Evolutionary conservation across 2,329 filamentous ascomycete genomes (phyloP), one percentile per base, ranked within the genome.

Genomic region (Xylariaceae sp.): DNA sequence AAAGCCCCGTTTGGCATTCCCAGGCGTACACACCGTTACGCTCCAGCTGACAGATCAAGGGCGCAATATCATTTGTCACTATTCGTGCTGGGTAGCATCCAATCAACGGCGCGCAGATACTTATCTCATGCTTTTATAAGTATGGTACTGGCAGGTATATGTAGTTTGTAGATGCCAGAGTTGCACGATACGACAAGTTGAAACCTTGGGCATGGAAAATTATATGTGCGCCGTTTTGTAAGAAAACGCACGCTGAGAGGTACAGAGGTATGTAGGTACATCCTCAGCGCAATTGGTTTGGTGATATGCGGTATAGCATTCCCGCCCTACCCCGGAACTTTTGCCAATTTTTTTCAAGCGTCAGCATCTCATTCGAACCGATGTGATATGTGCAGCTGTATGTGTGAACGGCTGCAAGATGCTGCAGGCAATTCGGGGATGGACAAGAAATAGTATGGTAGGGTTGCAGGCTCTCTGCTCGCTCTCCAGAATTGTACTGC

Each of bases 321-420:
- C 36, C 33, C 38, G 36, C 38, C 29, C 35, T 33, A 34, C 29
- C 4, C 30, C 35, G 43, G 28, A 19, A 34, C 17, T 27, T 17
- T 33, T 42, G 16, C 43, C 36, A 7, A 13, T 35, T 39, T 35
- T 39, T 23, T 17, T 27, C 28, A 40, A 36, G 36, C 40, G 40
- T 39, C 40, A 35, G 31, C 36, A 40, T 18, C 21, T 37, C 33
- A 13, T 40, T 37, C 19, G 30, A 31, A 33, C 36, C 29, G 21
- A 37, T 18, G 33, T 37, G 32, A 42, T 33, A 33, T 21, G 26
- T 41, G 42, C 36, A 30, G n/a, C n/a, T n/a, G n/a, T n/a, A n/a
- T n/a, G n/a, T n/a, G n/a, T n/a, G 11, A 42, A 42, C 33, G 17
- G 11, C 32, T 45, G 39, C 32, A 39, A 34, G 28, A 39, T 34